Conservation (phyloP, 768 basidiomycete species). For the Gyrodon lividus region DNA sequence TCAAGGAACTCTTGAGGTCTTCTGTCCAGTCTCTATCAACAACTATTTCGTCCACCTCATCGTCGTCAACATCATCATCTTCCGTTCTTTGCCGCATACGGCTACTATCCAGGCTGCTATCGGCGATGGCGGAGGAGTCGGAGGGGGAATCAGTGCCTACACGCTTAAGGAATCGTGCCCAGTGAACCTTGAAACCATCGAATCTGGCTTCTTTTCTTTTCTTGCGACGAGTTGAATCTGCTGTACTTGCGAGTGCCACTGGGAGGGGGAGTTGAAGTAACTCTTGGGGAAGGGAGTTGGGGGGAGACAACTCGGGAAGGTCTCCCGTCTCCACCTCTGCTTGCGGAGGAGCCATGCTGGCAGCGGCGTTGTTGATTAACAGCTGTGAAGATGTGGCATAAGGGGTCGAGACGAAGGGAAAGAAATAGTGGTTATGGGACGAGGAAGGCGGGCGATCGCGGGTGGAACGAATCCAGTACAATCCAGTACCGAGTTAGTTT, state of each 20-base stretch:
- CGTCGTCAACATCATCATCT: slow-evolving; percentile 29
- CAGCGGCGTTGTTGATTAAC: neutral
- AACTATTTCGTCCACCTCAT: slow-evolving; percentile 66
- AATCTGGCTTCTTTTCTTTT: slow-evolving; percentile 41
- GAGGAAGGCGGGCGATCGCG: neutral
- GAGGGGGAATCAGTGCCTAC: slow-evolving; percentile 59
- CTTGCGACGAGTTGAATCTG: slow-evolving; percentile 25
- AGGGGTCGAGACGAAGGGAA: neutral
- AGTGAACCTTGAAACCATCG: slow-evolving; percentile 39
- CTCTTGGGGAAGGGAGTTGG: slow-evolving; percentile 12
- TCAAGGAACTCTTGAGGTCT: slow-evolving; percentile 51
- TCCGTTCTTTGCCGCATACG: slow-evolving; percentile 32
- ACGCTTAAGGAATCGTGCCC: slow-evolving; percentile 52
- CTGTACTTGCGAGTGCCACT: slow-evolving; percentile 32
- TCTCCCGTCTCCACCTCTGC: slow-evolving; percentile 12
- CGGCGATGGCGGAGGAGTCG: slow-evolving; percentile 50
- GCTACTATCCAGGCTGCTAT: slow-evolving; percentile 44
- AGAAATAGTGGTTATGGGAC: neutral
- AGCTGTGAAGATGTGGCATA: neutral
- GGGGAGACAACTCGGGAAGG: neutral
- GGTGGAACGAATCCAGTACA: neutral
- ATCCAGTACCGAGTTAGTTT: too few species aligned
- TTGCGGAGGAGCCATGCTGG: slow-evolving; percentile 1
- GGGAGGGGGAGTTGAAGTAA: slow-evolving; percentile 41
- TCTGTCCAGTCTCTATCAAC: slow-evolving; percentile 72